Percentiles rank a stretch among this genome's conserved stretches.
Conservation (phyloP, 2,329 filamentous ascomycete species). For the Colletotrichum simmondsii region DNA sequence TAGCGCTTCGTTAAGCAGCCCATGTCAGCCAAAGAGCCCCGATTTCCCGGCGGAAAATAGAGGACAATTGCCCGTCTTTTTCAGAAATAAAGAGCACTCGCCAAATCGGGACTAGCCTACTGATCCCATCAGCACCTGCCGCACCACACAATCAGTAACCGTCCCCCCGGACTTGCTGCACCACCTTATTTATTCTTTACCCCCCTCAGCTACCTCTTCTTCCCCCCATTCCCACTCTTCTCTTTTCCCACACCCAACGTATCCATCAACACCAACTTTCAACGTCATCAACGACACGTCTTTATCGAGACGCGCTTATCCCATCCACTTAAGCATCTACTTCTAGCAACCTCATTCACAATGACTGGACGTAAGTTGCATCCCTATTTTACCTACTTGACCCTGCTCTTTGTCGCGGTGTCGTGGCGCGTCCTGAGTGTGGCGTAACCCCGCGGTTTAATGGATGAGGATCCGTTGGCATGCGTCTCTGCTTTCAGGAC, state of each 20-base stretch:
- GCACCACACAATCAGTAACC: constrained; percentile 37
- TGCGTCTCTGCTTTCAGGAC: constrained; percentile 7
- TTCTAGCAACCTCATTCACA: constrained; percentile 55
- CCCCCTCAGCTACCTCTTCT: constrained; percentile 31
- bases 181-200: constrained; percentile 36
- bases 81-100: constrained; percentile 16
- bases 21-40: constrained; percentile 29
- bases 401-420: constrained; percentile 37
- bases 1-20: constrained; percentile 1
- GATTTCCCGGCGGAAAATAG: constrained; percentile 28
- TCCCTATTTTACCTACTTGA: constrained; percentile 27
- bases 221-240: constrained; percentile 35
- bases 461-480: constrained; percentile 1
- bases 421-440: not conserved
- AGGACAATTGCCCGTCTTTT: constrained; percentile 34
- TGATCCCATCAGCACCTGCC: constrained; percentile 31
- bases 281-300: constrained; percentile 39
- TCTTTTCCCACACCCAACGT: constrained; percentile 16
- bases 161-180: constrained; percentile 32
- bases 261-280: constrained; percentile 4
- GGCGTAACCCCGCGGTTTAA: constrained; percentile 16
- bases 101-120: constrained; percentile 38
- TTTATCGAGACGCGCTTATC: constrained; percentile 16
- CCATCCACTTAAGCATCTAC: constrained; percentile 40
- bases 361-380: constrained; percentile 79